These are phyloP conservation scores for Silene conica DNA, from an alignment of 148 eudicot species.

Conservation along the genomic window DNA sequence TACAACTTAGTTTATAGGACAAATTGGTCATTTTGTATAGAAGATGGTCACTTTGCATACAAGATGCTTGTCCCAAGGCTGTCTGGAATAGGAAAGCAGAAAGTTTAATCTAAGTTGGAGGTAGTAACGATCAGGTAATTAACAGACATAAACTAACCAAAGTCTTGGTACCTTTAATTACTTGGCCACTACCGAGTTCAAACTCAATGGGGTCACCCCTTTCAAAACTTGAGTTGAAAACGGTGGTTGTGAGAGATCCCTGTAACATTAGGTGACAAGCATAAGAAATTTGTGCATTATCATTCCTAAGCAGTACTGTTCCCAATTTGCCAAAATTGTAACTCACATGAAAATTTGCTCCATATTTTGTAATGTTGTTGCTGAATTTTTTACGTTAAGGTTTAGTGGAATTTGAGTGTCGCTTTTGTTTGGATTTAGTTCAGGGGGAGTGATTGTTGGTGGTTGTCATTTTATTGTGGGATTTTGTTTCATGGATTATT, in stretches of 20 bases:
- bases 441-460: background rate
- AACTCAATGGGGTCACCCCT: conserved; percentile 96
- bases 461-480: background rate
- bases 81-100: too few species aligned
- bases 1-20: too few species aligned
- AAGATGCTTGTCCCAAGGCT: too few species aligned
- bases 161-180: conserved; percentile 52
- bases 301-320: too few species aligned
- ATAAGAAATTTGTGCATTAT: too few species aligned
- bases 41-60: too few species aligned
- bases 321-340: too few species aligned
- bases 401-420: background rate
- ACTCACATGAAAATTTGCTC: too few species aligned
- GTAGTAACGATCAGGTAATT: background rate
- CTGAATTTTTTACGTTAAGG: background rate
- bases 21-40: too few species aligned
- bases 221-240: conserved; percentile 92
- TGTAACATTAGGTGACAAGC: conserved; percentile 28
- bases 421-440: too few species aligned
- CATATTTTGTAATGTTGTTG: too few species aligned
- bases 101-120: too few species aligned
- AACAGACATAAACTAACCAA: conserved; percentile 1
- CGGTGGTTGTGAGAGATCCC: conserved; percentile 96
- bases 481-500: background rate
- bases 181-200: conserved; percentile 91